These are phyloP conservation scores for Lycium ferocissimum DNA, from an alignment of 257 asterid genomes.

Conservation along the genomic window DNA sequence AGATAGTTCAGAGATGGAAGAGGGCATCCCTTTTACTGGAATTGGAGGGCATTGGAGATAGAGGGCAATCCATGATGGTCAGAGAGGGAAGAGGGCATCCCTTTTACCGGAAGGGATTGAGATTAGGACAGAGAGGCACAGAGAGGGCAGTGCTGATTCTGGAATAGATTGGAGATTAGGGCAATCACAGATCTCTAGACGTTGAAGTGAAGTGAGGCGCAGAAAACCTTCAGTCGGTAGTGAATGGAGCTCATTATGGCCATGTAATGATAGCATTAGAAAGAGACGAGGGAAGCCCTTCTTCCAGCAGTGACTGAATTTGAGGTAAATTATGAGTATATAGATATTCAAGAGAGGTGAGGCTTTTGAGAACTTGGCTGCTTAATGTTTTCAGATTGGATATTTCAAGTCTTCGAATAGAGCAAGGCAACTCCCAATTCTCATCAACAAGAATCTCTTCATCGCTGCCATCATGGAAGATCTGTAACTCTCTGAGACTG, in stretches of 20 bases:
- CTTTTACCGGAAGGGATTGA: no score
- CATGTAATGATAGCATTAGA: rapidly evolving
- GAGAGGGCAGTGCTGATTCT: background rate
- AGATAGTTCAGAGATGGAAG: background rate
- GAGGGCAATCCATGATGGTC: background rate
- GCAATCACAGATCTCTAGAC: rapidly evolving
- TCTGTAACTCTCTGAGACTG: no score
- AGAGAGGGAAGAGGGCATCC: no score
- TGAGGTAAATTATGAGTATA: rapidly evolving
- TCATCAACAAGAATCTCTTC: background rate
- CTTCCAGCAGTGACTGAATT: background rate
- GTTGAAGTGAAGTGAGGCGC: constrained; percentile 17
- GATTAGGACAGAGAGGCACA: no score
- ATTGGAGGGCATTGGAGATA: background rate
- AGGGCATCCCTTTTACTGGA: background rate
- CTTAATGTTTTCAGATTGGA: background rate
- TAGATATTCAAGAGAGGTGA: background rate
- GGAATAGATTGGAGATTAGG: background rate
- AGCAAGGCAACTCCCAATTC: background rate
- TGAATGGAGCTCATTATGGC: background rate
- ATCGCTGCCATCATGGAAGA: no score
- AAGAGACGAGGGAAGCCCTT: background rate
- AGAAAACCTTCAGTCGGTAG: background rate
- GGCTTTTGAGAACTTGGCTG: background rate
- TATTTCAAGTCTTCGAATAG: rapidly evolving